Percentiles rank a stretch among this genome's conserved stretches.
Conservation (phyloP, 768 basidiomycete genomes). For the Kwoniella newhampshirensis region DNA sequence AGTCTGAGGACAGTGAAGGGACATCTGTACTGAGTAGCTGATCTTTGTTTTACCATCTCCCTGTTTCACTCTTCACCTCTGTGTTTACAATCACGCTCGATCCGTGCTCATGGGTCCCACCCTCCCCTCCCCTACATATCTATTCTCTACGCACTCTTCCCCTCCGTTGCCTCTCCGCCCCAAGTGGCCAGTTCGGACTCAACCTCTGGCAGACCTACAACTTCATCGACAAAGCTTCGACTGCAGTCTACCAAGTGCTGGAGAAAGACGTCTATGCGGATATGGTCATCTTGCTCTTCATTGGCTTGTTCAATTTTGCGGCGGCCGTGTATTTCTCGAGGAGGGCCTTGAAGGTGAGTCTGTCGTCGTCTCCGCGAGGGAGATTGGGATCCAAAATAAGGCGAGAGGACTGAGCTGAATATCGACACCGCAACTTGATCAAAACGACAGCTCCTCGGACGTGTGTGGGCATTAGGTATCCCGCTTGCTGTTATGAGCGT, state of each 20-base stretch:
- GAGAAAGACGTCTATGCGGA: constrained; percentile 14
- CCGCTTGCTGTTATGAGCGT: constrained; percentile 7
- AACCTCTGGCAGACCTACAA: constrained; percentile 17
- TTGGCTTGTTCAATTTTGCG: constrained; percentile 11
- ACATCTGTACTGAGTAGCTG: too few species aligned
- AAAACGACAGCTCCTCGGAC: constrained; percentile 1
- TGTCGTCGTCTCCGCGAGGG: too few species aligned
- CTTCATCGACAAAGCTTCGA: constrained; percentile 19
- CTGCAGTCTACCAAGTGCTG: constrained; percentile 4
- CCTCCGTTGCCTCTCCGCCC: neutral
- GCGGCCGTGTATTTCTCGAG: constrained; percentile 8
- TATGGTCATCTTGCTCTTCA: constrained; percentile 9
- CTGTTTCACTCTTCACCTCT: neutral
- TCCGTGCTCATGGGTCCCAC: neutral
- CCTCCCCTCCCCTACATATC: neutral
- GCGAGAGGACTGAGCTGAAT: too few species aligned
- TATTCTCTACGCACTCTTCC: neutral
- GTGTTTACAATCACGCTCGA: neutral
- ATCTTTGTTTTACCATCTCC: neutral
- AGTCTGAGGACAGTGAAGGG: too few species aligned
- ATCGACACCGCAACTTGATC: too few species aligned
- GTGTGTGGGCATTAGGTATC: neutral
- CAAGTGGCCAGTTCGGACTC: constrained; percentile 10
- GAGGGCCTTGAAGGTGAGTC: constrained; percentile 14
- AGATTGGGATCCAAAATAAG: too few species aligned